These are phyloP conservation scores for Globisporangium camurandrum DNA, from an alignment of 352 stramenopile species.

Conservation along the genomic window DNA sequence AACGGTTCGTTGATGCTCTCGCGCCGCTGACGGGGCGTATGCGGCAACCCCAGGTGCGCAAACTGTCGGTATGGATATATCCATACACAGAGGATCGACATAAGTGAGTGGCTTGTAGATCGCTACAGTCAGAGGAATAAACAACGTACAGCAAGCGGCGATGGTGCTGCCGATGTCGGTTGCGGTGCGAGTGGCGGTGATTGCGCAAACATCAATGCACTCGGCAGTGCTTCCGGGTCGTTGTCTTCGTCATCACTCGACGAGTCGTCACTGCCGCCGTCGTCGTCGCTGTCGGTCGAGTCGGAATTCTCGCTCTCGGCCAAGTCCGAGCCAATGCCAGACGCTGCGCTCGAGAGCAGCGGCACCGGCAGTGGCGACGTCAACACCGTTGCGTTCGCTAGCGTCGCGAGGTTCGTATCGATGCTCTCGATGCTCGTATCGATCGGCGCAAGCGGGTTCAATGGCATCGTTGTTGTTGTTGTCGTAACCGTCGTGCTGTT, in stretches of 20 bases:
- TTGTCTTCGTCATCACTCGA: constrained; percentile 12
- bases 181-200: constrained; percentile 5
- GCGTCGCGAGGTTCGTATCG: constrained; percentile 16
- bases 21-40: constrained; percentile 23
- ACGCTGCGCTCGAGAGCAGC: constrained; percentile 17
- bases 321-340: constrained; percentile 46
- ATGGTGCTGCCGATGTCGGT: constrained; percentile 10
- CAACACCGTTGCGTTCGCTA: not conserved
- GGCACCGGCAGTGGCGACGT: constrained; percentile 4
- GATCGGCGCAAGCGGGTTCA: too few species aligned
- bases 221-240: constrained; percentile 45
- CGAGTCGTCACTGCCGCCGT: constrained; percentile 65
- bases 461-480: constrained; percentile 6
- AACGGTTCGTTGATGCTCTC: constrained; percentile 43
- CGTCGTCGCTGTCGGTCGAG: constrained; percentile 68
- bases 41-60: constrained; percentile 17
- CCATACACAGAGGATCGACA: constrained; percentile 9
- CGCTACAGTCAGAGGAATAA: not conserved
- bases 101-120: too few species aligned
- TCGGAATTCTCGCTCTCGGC: constrained; percentile 74
- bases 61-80: constrained; percentile 5
- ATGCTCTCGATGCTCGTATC: too few species aligned
- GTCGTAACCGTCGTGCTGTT: constrained; percentile 4
- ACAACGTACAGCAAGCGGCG: constrained; percentile 14
- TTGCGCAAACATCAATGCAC: constrained; percentile 34